Percentiles rank a stretch among this genome's conserved stretches.
Conservation (phyloP, 164 flowering plant genomes). For the Aristolochia fimbriata region DNA sequence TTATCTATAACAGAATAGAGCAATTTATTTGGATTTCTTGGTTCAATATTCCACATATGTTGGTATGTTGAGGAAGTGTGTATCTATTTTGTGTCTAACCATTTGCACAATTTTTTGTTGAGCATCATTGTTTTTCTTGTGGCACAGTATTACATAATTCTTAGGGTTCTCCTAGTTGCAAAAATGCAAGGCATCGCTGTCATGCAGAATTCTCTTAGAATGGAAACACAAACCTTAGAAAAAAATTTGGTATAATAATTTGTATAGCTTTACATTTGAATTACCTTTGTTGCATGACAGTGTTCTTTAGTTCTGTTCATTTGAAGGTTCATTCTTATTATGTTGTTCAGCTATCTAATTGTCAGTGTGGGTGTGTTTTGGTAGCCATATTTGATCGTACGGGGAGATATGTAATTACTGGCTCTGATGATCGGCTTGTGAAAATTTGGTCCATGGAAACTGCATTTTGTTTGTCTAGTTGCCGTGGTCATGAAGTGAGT, state of each 20-base stretch:
- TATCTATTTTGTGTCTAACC: too few species aligned
- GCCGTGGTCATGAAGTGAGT: conserved; percentile 99
- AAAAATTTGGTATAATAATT: background rate
- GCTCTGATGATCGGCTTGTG: conserved; percentile 98
- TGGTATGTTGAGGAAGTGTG: too few species aligned
- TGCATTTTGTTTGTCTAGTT: conserved; percentile 90
- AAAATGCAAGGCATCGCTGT: too few species aligned
- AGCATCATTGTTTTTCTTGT: too few species aligned
- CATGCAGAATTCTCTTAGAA: too few species aligned
- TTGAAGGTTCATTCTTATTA: background rate
- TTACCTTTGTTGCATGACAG: background rate
- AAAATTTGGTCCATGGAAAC: conserved; percentile 99
- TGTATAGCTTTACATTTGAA: background rate
- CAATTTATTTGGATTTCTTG: too few species aligned
- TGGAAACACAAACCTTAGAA: too few species aligned
- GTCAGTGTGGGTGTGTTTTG: conserved; percentile 5
- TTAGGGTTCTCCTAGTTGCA: too few species aligned
- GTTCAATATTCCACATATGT: too few species aligned
- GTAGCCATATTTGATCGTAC: conserved; percentile 88
- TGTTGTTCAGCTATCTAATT: background rate
- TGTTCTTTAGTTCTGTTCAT: background rate
- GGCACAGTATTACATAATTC: too few species aligned
- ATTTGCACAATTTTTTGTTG: too few species aligned
- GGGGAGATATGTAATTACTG: conserved; percentile 93
- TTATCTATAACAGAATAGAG: too few species aligned